Percentiles rank a stretch among this genome's conserved stretches.
phyloP scores from a whole-genome alignment of 306 rosid genomes.

The Vigna unguiculata region DNA sequence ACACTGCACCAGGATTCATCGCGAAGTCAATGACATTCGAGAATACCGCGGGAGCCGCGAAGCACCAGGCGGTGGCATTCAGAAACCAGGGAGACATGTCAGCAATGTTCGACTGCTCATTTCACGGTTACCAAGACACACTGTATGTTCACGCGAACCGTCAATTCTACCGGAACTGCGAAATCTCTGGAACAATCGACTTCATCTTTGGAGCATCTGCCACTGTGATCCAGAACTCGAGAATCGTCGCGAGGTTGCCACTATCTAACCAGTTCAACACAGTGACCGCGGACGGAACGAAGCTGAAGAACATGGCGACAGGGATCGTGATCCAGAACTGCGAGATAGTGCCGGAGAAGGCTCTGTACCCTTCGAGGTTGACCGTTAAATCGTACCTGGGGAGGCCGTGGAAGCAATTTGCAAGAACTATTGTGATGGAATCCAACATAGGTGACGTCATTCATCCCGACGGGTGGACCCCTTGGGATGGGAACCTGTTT shows the following conservation, averaged over 20 bases:
- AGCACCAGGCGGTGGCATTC: conserved; percentile 85
- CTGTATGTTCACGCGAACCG: conserved; percentile 62
- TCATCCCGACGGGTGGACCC: conserved; percentile 54
- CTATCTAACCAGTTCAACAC: conserved; percentile 57
- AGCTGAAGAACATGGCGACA: conserved; percentile 27
- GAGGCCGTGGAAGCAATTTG: conserved; percentile 71
- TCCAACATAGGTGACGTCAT: conserved; percentile 58
- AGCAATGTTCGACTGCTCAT: conserved; percentile 60
- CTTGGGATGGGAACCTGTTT: conserved; percentile 53
- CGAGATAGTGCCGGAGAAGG: conserved; percentile 60
- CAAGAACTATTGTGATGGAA: conserved; percentile 71
- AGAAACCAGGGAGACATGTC: conserved; percentile 66
- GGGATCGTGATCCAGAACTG: conserved; percentile 75
- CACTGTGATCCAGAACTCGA: conserved; percentile 62
- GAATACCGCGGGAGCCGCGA: conserved; percentile 68
- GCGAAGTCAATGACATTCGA: conserved; percentile 66
- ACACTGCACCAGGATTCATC: conserved; percentile 57
- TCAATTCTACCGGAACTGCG: conserved; percentile 83
- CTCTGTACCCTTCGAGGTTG: conserved; percentile 44
- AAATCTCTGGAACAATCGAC: conserved; percentile 76
- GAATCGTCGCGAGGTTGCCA: conserved; percentile 62
- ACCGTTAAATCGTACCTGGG: conserved; percentile 61
- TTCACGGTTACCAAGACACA: conserved; percentile 75
- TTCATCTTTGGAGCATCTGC: conserved; percentile 70
- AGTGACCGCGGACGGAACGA: conserved; percentile 69